Evolutionary conservation across 2,329 filamentous ascomycete genomes (phyloP).

Genomic region (Cyclaneusma minus): DNA sequence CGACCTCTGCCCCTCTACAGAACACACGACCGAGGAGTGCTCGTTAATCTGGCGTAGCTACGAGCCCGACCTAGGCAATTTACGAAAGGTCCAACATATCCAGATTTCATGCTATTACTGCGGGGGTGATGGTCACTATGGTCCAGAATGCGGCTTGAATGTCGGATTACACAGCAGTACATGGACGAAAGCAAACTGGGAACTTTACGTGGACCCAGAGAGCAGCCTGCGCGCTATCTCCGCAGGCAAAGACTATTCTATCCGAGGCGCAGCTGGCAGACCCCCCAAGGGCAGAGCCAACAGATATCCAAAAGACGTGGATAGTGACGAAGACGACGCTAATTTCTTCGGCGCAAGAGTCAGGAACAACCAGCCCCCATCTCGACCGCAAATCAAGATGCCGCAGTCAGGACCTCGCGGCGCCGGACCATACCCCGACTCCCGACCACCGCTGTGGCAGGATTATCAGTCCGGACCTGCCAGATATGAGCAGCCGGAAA

Average conservation of each 20-base stretch:
- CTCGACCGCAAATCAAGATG: too few relatives aligned
- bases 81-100: slow-evolving; percentile 33
- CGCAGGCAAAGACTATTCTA: slow-evolving; percentile 14
- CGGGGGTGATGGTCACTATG: slow-evolving; percentile 37
- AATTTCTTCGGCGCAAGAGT: slow-evolving; percentile 11
- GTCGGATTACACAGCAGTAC: slow-evolving; percentile 21
- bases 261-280: slow-evolving; percentile 7
- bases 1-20: slow-evolving; percentile 37
- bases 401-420: too few relatives aligned
- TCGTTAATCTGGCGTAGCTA: slow-evolving; percentile 45
- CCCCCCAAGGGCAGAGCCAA: slow-evolving; percentile 16
- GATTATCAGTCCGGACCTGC: slow-evolving; percentile 1
- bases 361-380: slow-evolving; percentile 7
- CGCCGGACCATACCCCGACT: slow-evolving; percentile 6
- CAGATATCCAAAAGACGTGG: slow-evolving; percentile 14
- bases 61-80: slow-evolving; percentile 21
- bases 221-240: slow-evolving; percentile 18
- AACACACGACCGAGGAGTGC: slow-evolving; percentile 45
- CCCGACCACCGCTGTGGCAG: not conserved
- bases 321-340: slow-evolving; percentile 13
- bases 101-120: slow-evolving; percentile 39
- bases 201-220: slow-evolving; percentile 31
- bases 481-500: slow-evolving; percentile 1
- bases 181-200: slow-evolving; percentile 34
- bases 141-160: slow-evolving; percentile 34